These are phyloP conservation scores for Diatrype stigma DNA, from an alignment of 2,329 filamentous ascomycete genomes.

Conservation along the genomic window DNA sequence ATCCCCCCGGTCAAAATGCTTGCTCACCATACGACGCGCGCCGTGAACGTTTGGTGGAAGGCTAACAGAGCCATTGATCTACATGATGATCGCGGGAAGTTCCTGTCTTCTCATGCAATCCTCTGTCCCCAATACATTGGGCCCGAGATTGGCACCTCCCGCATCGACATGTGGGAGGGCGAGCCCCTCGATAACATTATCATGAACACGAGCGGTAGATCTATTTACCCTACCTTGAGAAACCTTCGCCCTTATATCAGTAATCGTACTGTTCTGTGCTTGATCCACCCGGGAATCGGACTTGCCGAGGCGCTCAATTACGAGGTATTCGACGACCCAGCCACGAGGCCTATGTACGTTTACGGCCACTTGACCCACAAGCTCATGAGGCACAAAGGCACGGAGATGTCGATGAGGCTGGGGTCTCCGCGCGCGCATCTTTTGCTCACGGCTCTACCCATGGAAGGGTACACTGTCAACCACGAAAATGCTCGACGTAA, in stretches of 20 bases:
- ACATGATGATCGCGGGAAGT: slow-evolving; percentile 36
- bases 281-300: slow-evolving; percentile 80
- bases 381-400: slow-evolving; percentile 11
- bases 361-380: slow-evolving; percentile 56
- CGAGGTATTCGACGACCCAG: slow-evolving; percentile 63
- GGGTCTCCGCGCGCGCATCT: too few relatives aligned
- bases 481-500: slow-evolving; percentile 22
- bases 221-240: slow-evolving; percentile 14
- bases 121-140: slow-evolving; percentile 18
- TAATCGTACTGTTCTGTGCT: slow-evolving; percentile 65
- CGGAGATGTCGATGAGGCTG: too few relatives aligned
- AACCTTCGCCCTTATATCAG: slow-evolving; percentile 30
- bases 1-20: slow-evolving; percentile 63
- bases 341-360: slow-evolving; percentile 69
- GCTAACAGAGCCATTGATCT: slow-evolving; percentile 41
- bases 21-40: slow-evolving; percentile 42
- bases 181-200: slow-evolving; percentile 21
- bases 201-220: slow-evolving; percentile 13
- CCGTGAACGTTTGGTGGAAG: slow-evolving; percentile 43
- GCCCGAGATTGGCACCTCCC: neutral
- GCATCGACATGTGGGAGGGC: neutral
- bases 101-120: slow-evolving; percentile 19
- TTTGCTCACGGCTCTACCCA: too few relatives aligned
- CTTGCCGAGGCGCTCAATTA: slow-evolving; percentile 73
- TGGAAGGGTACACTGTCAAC: too few relatives aligned